Evolutionary conservation across 2,329 filamentous ascomycete genomes (phyloP).

Genomic region (Akanthomyces dipterigenus): DNA sequence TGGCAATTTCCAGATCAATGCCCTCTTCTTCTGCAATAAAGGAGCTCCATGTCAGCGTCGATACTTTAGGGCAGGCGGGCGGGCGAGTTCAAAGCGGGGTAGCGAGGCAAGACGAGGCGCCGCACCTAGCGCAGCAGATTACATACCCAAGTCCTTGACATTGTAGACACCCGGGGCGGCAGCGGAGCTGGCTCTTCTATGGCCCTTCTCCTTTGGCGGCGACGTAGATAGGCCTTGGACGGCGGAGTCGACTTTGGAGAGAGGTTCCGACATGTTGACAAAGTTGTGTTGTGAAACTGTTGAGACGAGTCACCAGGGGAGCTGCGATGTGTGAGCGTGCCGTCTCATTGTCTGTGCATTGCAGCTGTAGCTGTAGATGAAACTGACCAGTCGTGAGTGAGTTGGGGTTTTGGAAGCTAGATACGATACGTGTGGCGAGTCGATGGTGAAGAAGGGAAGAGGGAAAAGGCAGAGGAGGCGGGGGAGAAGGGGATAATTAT

Average conservation of each 20-base stretch:
- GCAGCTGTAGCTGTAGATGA: background rate
- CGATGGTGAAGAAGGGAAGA: constrained; percentile 23
- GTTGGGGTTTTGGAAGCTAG: constrained; percentile 15
- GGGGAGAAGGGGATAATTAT: constrained; percentile 26
- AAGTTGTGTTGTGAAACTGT: constrained; percentile 14
- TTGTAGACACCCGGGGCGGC: constrained; percentile 61
- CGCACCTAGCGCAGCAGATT: background rate
- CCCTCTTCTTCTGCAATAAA: constrained; percentile 59
- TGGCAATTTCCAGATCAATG: constrained; percentile 64
- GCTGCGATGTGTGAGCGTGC: constrained; percentile 6
- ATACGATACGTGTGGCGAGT: constrained; percentile 13
- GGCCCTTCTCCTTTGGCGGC: constrained; percentile 58
- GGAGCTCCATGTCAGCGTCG: background rate
- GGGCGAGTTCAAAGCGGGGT: background rate
- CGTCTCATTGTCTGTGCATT: background rate
- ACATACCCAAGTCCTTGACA: constrained; percentile 78
- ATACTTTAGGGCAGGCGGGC: background rate
- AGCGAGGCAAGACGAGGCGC: background rate
- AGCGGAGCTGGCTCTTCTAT: constrained; percentile 66
- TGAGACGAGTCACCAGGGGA: background rate
- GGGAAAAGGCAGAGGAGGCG: constrained; percentile 20
- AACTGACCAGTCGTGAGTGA: constrained; percentile 1
- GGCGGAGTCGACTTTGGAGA: constrained; percentile 88
- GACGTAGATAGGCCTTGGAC: constrained; percentile 70
- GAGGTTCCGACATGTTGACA: constrained; percentile 42